Conservation (phyloP, 306 rosid species). For the Elaeagnus macrophylla region DNA sequence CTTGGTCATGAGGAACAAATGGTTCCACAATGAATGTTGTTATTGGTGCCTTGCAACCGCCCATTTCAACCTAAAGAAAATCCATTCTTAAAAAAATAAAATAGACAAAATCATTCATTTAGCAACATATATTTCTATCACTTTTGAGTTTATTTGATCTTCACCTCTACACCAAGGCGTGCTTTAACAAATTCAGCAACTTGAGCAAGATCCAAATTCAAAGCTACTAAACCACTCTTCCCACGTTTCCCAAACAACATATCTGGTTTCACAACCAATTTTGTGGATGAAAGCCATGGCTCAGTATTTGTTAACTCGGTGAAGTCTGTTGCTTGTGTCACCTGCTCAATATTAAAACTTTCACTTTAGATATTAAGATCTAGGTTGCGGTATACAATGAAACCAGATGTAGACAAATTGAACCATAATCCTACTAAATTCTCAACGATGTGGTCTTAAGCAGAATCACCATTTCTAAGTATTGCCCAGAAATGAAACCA, state of each 20-base stretch:
- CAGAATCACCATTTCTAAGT: too few species aligned
- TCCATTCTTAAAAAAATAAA: conserved; percentile 6
- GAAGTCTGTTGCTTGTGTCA: conserved; percentile 56
- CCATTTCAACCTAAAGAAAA: conserved; percentile 63
- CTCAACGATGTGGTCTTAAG: too few species aligned
- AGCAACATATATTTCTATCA: too few species aligned
- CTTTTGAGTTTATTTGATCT: not conserved
- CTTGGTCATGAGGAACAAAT: conserved; percentile 78
- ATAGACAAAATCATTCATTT: conserved; percentile 16
- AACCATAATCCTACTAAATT: too few species aligned
- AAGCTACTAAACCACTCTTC: conserved; percentile 75
- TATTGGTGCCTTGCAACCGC: conserved; percentile 86
- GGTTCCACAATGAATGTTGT: conserved; percentile 79
- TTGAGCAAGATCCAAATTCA: conserved; percentile 63
- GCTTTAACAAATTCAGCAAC: conserved; percentile 64
- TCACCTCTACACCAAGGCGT: conserved; percentile 69
- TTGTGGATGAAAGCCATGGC: conserved; percentile 66
- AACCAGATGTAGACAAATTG: conserved; percentile 17
- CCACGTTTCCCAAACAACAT: conserved; percentile 89
- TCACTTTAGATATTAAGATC: not conserved
- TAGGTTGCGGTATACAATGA: conserved; percentile 15
- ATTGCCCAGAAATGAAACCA: too few species aligned
- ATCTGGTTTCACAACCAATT: conserved; percentile 70
- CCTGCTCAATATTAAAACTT: conserved; percentile 26
- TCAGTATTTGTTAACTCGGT: conserved; percentile 48